Conservation (phyloP, 1,139 yeast genomes). For the Pichia terricola region DNA sequence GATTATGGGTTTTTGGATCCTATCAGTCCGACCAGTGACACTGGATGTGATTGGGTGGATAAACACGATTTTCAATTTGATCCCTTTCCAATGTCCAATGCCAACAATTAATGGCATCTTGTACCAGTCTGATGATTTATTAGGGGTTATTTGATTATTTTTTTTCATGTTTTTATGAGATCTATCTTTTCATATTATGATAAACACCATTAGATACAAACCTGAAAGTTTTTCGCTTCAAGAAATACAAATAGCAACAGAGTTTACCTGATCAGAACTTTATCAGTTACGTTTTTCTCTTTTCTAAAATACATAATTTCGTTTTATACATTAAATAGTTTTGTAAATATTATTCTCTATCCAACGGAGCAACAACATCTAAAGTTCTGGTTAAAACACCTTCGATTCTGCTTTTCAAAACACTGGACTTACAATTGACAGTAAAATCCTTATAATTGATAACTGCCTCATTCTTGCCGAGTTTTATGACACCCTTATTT, state of each 20-base stretch:
- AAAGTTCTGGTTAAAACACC: slow-evolving; percentile 73
- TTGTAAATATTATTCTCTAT: no score
- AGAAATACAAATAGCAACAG: no score
- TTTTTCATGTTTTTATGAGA: background rate
- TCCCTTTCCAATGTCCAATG: slow-evolving; percentile 15
- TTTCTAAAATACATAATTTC: no score
- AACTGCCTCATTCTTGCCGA: slow-evolving; percentile 68
- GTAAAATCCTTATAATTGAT: slow-evolving; percentile 54
- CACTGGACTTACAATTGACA: slow-evolving; percentile 72
- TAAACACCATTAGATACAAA: no score
- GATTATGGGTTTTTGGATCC: slow-evolving; percentile 13
- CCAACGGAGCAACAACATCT: slow-evolving; percentile 66
- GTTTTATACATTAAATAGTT: no score
- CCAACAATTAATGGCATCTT: background rate
- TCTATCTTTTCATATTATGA: no score
- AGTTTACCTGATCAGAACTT: no score
- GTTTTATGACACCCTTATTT: slow-evolving; percentile 39
- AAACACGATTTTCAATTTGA: slow-evolving; percentile 30
- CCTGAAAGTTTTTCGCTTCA: no score
- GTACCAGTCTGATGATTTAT: background rate
- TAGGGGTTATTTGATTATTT: background rate
- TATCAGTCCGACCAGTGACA: slow-evolving; percentile 34
- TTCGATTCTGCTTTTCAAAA: slow-evolving; percentile 72
- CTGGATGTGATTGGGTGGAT: slow-evolving; percentile 48
- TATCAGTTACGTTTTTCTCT: no score